Base-by-base conservation (phyloP, 495 filamentous ascomycete species). In the Penicillium diatomitis region DNA sequence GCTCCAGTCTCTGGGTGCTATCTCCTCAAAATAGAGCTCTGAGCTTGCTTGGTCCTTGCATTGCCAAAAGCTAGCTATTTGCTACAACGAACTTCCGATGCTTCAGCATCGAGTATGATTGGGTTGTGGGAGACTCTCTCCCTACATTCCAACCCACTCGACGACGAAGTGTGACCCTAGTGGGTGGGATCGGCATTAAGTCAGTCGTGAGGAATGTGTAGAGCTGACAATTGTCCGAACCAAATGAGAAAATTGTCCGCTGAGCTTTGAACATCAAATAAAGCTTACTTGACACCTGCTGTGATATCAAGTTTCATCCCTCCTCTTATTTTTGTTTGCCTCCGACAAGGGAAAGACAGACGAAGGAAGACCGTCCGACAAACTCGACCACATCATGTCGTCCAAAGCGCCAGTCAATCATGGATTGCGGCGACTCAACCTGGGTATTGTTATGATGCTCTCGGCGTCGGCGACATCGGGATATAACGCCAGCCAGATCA, bases 401-500 rank as follows among this genome's bases (percentile, higher is more conserved):
- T 42, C 48, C 43, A 47, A 6, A 4, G 34, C 38, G 32, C 27
- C 8, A 38, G 46, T 36, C 47, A 48, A 62, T 46, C 32, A 37
- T 35, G 60, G 60, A 4, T 35, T 63, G 37, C 50, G 60, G 20
- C 49, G 45, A 37, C 37, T 63, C 41, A 63, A 63, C 43, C 41
- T 61, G 6, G 60, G 60, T 12, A 63, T 63, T 44, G 40, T 42
- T 32, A 54, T 63, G 38, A 61, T 63, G 54, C 44, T 63, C 8
- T 49, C 57, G 46, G 57, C 60, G 20, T 61, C 60, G 5, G 60
- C 60, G 39, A 61, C 57, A 0, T 48, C 60, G 5, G 60, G 60
- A 34, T 63, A 61, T 32, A 61, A 57, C 51, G 54, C 57, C 31
- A 63, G 60, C 38, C 56, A 61, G 53, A 63, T 63, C 46, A 63